Percentiles rank a stretch among this genome's conserved stretches.
Conservation (phyloP, 1,139 yeast genomes). For the Yueomyces sp. region DNA sequence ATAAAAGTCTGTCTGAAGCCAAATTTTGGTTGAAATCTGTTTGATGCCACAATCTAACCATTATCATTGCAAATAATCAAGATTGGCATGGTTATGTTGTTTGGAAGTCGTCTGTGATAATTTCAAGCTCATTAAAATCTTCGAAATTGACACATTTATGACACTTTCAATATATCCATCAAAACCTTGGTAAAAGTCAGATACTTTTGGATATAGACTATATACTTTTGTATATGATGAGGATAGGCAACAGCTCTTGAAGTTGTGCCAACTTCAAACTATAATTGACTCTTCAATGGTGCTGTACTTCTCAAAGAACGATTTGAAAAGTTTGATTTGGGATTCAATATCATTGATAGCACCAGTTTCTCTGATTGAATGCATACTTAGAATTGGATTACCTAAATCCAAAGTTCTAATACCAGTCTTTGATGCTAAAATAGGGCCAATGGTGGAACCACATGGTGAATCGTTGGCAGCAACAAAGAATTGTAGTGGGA, state of each 20-base stretch:
- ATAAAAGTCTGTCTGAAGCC: no score
- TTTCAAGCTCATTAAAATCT: no score
- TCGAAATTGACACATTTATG: no score
- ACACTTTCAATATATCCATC: no score
- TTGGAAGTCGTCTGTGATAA: no score
- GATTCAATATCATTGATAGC: conserved; percentile 64
- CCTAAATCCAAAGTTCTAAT: conserved; percentile 85
- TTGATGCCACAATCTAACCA: no score
- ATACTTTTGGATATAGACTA: not conserved
- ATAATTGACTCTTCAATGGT: conserved; percentile 11
- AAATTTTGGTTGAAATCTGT: no score
- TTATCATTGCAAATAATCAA: no score
- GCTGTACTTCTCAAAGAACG: conserved; percentile 40
- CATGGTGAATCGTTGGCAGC: conserved; percentile 88
- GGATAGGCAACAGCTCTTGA: no score
- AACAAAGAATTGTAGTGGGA: conserved; percentile 74
- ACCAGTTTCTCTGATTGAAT: conserved; percentile 87
- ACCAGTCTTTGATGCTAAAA: conserved; percentile 79
- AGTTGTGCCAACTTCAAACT: conserved; percentile 3
- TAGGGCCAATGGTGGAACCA: conserved; percentile 95
- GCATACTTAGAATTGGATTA: conserved; percentile 92
- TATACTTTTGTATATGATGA: not conserved
- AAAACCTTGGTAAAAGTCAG: no score
- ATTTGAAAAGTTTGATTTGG: conserved; percentile 47
- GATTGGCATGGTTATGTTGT: no score